Conservation (phyloP, 2,329 filamentous ascomycete genomes). For the Colletotrichum tabaci region DNA sequence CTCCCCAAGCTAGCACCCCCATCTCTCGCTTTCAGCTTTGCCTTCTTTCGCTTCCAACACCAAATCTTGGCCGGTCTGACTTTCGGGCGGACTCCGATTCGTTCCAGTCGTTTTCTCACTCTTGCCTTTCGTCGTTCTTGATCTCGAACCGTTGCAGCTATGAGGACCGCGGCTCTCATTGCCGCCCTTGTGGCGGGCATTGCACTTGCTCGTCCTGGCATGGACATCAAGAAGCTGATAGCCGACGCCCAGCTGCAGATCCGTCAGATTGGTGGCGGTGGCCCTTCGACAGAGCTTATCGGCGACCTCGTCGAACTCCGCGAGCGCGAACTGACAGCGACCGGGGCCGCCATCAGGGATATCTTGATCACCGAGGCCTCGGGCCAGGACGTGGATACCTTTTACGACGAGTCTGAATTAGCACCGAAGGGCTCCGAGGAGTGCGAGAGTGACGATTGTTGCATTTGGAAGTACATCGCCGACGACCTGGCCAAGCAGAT, state of each 20-base stretch:
- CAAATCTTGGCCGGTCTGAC: conserved; percentile 20
- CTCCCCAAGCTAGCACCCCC: not conserved
- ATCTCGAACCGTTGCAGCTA: conserved; percentile 9
- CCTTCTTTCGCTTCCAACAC: conserved; percentile 33
- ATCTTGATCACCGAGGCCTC: conserved; percentile 52
- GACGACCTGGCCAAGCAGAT: conserved; percentile 56
- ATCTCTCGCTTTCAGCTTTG: conserved; percentile 35
- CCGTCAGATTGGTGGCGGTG: conserved; percentile 33
- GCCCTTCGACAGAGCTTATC: conserved; percentile 47
- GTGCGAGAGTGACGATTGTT: conserved; percentile 59
- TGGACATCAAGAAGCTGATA: conserved; percentile 46
- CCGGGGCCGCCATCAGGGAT: conserved; percentile 55
- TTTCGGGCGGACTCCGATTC: conserved; percentile 34
- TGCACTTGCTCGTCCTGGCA: conserved; percentile 45
- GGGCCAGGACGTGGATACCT: conserved; percentile 43
- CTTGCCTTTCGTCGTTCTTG: not conserved
- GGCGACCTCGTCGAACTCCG: conserved; percentile 56
- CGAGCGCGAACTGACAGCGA: conserved; percentile 50
- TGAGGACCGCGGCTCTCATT: conserved; percentile 36
- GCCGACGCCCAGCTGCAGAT: conserved; percentile 39
- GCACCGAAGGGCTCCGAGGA: conserved; percentile 44
- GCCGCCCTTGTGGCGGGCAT: conserved; percentile 25
- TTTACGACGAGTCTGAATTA: conserved; percentile 43
- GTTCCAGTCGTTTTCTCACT: conserved; percentile 27
- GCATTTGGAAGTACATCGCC: conserved; percentile 61